Percentiles rank a stretch among this genome's conserved stretches.
These are phyloP conservation scores for Acacia crassicarpa DNA, from an alignment of 306 rosid species.

Conservation along the genomic window DNA sequence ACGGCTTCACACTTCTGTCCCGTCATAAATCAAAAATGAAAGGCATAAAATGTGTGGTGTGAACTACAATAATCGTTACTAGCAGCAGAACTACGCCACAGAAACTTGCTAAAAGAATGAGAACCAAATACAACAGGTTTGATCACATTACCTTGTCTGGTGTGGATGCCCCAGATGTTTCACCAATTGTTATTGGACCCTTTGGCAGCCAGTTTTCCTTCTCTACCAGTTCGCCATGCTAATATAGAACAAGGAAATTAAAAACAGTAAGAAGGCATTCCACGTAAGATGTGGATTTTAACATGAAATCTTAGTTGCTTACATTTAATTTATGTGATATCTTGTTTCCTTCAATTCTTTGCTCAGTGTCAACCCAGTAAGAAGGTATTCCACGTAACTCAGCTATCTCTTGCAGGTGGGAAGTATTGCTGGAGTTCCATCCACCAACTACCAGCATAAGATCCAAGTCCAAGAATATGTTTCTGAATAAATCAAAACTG, in stretches of 20 bases:
- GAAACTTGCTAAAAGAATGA: constrained; percentile 13
- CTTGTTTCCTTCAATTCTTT: constrained; percentile 94
- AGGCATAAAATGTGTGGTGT: not conserved
- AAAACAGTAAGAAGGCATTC: not conserved
- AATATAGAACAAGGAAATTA: constrained; percentile 20
- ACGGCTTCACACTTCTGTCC: not conserved
- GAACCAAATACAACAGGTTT: constrained; percentile 21
- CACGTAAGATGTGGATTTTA: constrained; percentile 8
- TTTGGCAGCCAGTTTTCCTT: constrained; percentile 82
- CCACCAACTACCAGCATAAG: constrained; percentile 91
- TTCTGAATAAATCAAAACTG: not conserved
- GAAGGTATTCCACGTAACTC: constrained; percentile 94
- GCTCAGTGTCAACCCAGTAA: constrained; percentile 89
- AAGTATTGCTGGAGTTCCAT: constrained; percentile 97
- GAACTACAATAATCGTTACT: not conserved
- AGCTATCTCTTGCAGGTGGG: constrained; percentile 97
- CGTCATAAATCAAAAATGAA: not conserved
- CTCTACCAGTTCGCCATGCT: constrained; percentile 98
- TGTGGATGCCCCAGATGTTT: constrained; percentile 97
- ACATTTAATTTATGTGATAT: constrained; percentile 79
- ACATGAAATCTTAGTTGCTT: constrained; percentile 47
- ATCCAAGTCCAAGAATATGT: constrained; percentile 41
- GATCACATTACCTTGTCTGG: constrained; percentile 90
- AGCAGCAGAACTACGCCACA: not conserved
- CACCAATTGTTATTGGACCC: constrained; percentile 87